These are phyloP conservation scores for Thalassiosira mediterranea DNA, from an alignment of 352 stramenopile species.

Conservation along the genomic window DNA sequence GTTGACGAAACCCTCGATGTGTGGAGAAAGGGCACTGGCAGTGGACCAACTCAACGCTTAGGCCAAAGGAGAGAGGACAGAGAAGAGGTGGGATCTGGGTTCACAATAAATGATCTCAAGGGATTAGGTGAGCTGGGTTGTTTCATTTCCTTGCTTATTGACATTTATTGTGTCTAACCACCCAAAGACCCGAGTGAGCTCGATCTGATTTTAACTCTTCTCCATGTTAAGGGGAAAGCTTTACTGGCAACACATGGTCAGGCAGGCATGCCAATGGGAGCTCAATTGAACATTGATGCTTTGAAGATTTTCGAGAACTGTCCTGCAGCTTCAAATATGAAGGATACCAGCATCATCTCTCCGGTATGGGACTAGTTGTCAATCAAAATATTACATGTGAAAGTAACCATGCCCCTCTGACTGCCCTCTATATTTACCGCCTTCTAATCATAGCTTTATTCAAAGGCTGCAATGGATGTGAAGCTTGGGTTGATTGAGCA, in stretches of 20 bases:
- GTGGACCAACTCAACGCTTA: too few species aligned
- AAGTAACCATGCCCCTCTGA: too few species aligned
- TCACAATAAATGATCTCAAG: conserved; percentile 31
- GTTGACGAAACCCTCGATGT: conserved; percentile 39
- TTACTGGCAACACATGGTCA: conserved; percentile 29
- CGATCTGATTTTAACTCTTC: conserved; percentile 36
- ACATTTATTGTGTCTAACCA: too few species aligned
- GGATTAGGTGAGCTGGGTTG: too few species aligned
- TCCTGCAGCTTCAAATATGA: conserved; percentile 31
- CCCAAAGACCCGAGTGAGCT: conserved; percentile 42
- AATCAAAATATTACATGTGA: too few species aligned
- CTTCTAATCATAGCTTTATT: too few species aligned
- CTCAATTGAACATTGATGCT: conserved; percentile 37
- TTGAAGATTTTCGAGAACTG: conserved; percentile 47
- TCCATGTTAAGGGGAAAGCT: conserved; percentile 30
- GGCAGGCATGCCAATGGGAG: conserved; percentile 14
- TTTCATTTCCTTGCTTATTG: too few species aligned
- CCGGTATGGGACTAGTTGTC: too few species aligned
- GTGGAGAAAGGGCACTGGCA: conserved; percentile 23
- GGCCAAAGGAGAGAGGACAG: conserved; percentile 3
- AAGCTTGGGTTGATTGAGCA: conserved; percentile 35
- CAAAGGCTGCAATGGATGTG: conserved; percentile 30
- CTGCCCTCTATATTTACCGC: too few species aligned
- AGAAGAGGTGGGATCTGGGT: conserved; percentile 36
- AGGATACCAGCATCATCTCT: conserved; percentile 31